Percentiles rank a stretch among this genome's conserved stretches.
These are phyloP conservation scores for Zoysia pacifica DNA, from an alignment of 176 grass and related monocot genomes.

Conservation along the genomic window DNA sequence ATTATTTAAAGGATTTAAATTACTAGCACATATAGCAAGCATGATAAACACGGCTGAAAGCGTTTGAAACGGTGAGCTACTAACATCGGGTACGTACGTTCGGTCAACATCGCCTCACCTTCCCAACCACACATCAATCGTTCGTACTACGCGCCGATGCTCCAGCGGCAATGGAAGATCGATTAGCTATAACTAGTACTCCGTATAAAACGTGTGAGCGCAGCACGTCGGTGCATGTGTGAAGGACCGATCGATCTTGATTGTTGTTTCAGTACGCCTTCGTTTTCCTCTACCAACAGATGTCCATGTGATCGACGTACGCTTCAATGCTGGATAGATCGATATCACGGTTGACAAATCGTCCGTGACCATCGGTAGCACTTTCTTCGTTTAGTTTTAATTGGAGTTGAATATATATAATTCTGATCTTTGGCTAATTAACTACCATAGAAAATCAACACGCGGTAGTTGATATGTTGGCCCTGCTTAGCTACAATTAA, in stretches of 20 bases:
- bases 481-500: neutral
- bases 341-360: conserved; percentile 30
- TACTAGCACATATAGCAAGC: neutral
- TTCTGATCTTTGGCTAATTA: neutral
- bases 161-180: conserved; percentile 9
- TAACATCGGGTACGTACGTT: neutral
- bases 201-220: conserved; percentile 32
- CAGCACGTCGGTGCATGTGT: conserved; percentile 10
- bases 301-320: neutral
- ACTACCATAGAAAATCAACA: neutral
- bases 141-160: neutral
- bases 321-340: neutral
- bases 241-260: neutral
- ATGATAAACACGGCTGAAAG: neutral
- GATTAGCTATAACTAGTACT: neutral
- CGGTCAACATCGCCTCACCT: conserved; percentile 45
- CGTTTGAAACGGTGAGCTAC: neutral
- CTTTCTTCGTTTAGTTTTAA: neutral
- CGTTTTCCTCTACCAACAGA: conserved; percentile 33
- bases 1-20: too few species aligned
- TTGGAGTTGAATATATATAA: neutral
- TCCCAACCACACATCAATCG: conserved; percentile 39
- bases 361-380: neutral
- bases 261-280: conserved; percentile 29
- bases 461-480: neutral